These are phyloP conservation scores for Metarhizium robertsii DNA, from an alignment of 2,329 filamentous ascomycete species.

Conservation along the genomic window DNA sequence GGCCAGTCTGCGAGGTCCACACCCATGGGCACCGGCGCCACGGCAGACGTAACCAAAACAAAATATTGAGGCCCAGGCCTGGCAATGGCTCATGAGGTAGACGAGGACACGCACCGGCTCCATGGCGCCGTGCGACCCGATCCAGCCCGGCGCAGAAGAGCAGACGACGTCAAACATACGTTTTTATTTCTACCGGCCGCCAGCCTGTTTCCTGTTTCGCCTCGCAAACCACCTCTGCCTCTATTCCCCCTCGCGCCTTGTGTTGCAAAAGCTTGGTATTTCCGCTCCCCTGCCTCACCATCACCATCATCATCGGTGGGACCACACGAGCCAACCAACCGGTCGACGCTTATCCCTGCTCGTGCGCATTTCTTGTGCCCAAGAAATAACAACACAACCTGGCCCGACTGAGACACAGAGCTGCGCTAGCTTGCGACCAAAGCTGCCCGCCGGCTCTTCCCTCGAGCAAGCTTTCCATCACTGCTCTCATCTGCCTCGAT, in stretches of 20 bases:
- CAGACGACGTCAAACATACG: not conserved
- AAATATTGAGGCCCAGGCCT: too few relatives aligned
- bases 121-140: too few relatives aligned
- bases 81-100: too few relatives aligned
- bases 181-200: not conserved
- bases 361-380: not conserved
- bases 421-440: too few relatives aligned
- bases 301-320: too few relatives aligned
- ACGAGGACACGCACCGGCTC: too few relatives aligned
- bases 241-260: not conserved
- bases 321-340: too few relatives aligned
- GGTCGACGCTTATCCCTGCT: too few relatives aligned
- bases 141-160: too few relatives aligned
- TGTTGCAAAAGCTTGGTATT: too few relatives aligned
- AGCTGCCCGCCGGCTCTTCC: not conserved
- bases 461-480: not conserved
- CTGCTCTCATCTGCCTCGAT: too few relatives aligned
- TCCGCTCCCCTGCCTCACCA: too few relatives aligned
- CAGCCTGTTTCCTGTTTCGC: not conserved
- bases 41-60: not conserved
- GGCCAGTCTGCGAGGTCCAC: conserved; percentile 2
- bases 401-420: not conserved
- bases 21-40: conserved; percentile 1
- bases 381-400: not conserved
- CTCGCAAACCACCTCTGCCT: not conserved